These are phyloP conservation scores for Mrakia frigida DNA, from an alignment of 768 basidiomycete species.

Conservation along the genomic window DNA sequence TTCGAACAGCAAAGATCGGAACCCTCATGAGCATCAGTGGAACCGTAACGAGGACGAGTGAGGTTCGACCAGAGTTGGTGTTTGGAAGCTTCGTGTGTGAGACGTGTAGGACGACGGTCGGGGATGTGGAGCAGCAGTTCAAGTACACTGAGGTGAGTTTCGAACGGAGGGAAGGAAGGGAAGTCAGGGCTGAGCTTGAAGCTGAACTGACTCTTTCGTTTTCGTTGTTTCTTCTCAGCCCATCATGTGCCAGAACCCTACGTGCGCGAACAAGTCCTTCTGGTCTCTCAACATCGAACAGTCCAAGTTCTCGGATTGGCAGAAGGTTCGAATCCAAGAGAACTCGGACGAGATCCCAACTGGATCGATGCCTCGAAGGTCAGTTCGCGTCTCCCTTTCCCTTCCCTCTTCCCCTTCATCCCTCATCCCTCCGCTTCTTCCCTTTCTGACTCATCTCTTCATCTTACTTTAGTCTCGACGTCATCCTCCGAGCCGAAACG, in stretches of 20 bases:
- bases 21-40: constrained; percentile 92
- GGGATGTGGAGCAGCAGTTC: constrained; percentile 97
- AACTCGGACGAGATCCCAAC: constrained; percentile 98
- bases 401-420: neutral
- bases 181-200: neutral
- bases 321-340: constrained; percentile 97
- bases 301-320: constrained; percentile 98
- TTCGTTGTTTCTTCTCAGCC: constrained; percentile 55
- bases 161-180: neutral
- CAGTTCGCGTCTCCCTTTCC: constrained; percentile 32
- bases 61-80: constrained; percentile 90
- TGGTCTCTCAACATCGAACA: constrained; percentile 96
- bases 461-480: constrained; percentile 64
- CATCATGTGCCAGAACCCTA: constrained; percentile 85
- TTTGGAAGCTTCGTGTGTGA: constrained; percentile 91
- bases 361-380: constrained; percentile 86
- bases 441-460: neutral
- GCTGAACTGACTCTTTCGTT: neutral
- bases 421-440: neutral
- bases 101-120: constrained; percentile 74
- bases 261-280: constrained; percentile 78
- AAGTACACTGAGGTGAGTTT: constrained; percentile 87
- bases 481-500: constrained; percentile 87
- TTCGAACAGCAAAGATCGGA: constrained; percentile 89
- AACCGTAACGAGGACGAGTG: constrained; percentile 93